These are phyloP conservation scores for Cylindrotheca closterium DNA, from an alignment of 108 stramenopile species.

Conservation along the genomic window DNA sequence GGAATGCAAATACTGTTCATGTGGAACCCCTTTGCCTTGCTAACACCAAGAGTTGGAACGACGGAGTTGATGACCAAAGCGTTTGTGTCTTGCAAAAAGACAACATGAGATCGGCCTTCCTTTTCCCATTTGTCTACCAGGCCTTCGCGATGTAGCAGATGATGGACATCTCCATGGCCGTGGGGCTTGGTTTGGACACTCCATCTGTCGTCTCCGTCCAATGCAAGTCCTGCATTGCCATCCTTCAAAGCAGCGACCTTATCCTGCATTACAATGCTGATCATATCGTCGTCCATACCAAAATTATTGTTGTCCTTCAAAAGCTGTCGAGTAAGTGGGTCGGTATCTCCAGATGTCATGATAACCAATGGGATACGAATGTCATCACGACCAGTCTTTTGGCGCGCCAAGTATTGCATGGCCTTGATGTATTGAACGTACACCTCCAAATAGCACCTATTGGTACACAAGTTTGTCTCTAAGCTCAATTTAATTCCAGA, in stretches of 20 bases:
- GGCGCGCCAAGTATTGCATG: conserved; percentile 80
- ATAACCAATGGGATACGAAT: conserved; percentile 92
- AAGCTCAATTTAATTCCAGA: conserved; percentile 95
- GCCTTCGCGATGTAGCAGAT: conserved; percentile 85
- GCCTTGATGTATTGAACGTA: conserved; percentile 92
- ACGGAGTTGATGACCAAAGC: conserved; percentile 93
- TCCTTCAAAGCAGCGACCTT: conserved; percentile 95
- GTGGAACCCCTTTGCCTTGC: conserved; percentile 78
- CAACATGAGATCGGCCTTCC: conserved; percentile 82
- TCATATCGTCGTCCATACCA: conserved; percentile 84
- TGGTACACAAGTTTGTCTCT: conserved; percentile 77
- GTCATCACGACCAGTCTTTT: conserved; percentile 52
- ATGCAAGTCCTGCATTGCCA: conserved; percentile 81
- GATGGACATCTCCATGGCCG: conserved; percentile 99
- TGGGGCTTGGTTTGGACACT: conserved; percentile 96
- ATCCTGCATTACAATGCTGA: conserved; percentile 85
- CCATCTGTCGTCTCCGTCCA: conserved; percentile 83
- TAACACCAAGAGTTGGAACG: conserved; percentile 94
- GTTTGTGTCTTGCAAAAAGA: conserved; percentile 99
- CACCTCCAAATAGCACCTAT: conserved; percentile 73
- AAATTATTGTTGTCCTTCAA: conserved; percentile 88
- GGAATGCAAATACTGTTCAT: conserved; percentile 99
- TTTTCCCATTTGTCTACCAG: conserved; percentile 83
- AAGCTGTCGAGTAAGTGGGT: conserved; percentile 86
- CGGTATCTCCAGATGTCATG: conserved; percentile 98